Base-by-base conservation (phyloP, 257 asterid species). In the Solanum gracilifrons region DNA sequence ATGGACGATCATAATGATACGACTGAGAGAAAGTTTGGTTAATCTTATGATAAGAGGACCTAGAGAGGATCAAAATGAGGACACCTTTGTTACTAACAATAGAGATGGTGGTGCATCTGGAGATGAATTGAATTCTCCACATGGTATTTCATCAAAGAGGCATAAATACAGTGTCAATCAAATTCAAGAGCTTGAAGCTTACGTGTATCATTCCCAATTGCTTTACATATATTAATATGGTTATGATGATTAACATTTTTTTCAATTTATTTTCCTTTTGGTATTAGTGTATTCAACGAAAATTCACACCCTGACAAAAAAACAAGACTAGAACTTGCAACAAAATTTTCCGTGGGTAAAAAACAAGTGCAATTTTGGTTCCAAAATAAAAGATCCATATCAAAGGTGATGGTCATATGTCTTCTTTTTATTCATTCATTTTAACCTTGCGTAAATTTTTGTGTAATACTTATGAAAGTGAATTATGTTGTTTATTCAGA, bases 121-220 rank as follows among this genome's bases (percentile, higher is more conserved):
- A 66, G 97, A 93, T 86, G 98, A 95, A 90, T 92, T 87, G 20
- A 91, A 89, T 12, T 29, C 92, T 11, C 7, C 62, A 13, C 92
- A 72, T 15, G 21, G 11, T 82, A 92, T 77, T 71, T 43, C 95
- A 5, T 87, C 93, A 16, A 93, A 88, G 73, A 91, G 89, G 90
- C 92, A 90, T 82, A 94, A 92, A 75, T 92, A 92, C 43, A 94
- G 91, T 51, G 90, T 88, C 4, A 87, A 85, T 60, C 99, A 96
- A 88, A 94, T 94, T 91, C 98, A 94, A 86, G 98, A 93, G 69
- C 98, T 96, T 27, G 98, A 96, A 89, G 83, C 89, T 98, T 95
- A 86, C 39, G 93, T 39, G 43, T 48, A 5, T 48, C 8, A 48
- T 51, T 51, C 9, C 23, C 16, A 51, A 16, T 51, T 51, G 23